Evolutionary conservation across 768 basidiomycete species (phyloP), one percentile per base, ranked within the genome.

Genomic region (Wakefieldia striispora): DNA sequence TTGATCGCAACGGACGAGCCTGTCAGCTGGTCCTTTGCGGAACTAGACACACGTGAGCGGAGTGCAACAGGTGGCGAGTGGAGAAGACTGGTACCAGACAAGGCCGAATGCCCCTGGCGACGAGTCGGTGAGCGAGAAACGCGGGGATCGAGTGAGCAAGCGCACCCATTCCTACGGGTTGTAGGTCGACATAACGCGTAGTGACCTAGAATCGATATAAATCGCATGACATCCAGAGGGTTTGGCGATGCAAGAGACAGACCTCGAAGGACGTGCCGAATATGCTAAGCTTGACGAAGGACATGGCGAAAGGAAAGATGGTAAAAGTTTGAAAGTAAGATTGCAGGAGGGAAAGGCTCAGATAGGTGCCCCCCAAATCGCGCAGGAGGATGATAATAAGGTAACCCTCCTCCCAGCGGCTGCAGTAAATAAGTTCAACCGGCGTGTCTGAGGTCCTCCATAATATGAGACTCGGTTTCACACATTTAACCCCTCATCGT

Each of bases 221-320:
- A 60, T 61, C 57, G 43, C 51, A 53, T 45, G 27, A 23, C n/a
- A 61, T 66, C 57, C 45, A 36, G 33, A 33, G 47, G 14, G 38
- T 31, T n/a, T 39, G 16, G 43, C n/a, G 41, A 41, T 34, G 50
- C 24, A 37, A 11, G 16, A 34, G 45, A 62, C 73, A 47, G 45
- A 88, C 92, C 83, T 95, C 93, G 72, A 95, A 95, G 47, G 95
- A 97, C 55, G 95, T 99, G 40, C 94, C 95, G 62, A 98, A 98
- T 73, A 98, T 98, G 73, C 86, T 90, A 63, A 98, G 90, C 75
- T 97, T 97, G 64, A 97, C 94, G 60, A 97, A 97, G 46, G 91
- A 93, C 91, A 93, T 91, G 46, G 45, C 47, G 48, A 39, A 36
- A 31, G 51, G 29, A 11, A 29, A 13, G 29, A 33, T 33, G 14